Evolutionary conservation across 2,329 filamentous ascomycete species (phyloP).

Genomic region (Ascochyta viciae-villosae): DNA sequence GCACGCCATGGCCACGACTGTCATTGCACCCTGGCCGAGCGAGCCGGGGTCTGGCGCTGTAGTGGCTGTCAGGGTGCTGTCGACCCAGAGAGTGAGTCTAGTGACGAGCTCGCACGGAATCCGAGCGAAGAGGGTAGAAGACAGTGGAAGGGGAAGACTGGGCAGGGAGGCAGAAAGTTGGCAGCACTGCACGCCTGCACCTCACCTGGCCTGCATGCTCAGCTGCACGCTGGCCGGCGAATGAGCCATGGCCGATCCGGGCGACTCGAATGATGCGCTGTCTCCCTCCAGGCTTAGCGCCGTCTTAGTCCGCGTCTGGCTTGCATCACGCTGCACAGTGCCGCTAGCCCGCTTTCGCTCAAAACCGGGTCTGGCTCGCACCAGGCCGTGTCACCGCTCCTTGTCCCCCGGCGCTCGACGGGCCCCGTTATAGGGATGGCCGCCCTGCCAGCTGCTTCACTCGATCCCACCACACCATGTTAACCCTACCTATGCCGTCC

Average conservation of each 20-base stretch:
- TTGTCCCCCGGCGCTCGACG: background rate
- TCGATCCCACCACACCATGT: conserved; percentile 35
- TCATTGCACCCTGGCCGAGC: conserved; percentile 5
- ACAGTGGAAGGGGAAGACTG: background rate
- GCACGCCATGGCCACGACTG: too few relatives aligned
- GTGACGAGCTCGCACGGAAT: conserved; percentile 11
- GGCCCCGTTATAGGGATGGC: conserved; percentile 8
- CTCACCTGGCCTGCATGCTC: too few relatives aligned
- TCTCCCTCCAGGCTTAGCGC: background rate
- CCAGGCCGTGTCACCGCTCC: conserved; percentile 24
- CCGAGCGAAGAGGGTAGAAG: conserved; percentile 20
- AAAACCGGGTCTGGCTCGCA: conserved; percentile 11
- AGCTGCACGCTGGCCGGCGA: background rate
- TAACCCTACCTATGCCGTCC: conserved; percentile 37
- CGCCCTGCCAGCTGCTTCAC: conserved; percentile 24
- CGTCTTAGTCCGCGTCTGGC: background rate
- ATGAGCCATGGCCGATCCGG: conserved; percentile 15
- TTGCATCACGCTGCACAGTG: conserved; percentile 22
- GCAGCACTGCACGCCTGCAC: background rate
- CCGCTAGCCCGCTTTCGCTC: background rate
- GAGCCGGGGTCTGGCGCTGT: conserved; percentile 1
- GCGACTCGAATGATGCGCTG: conserved; percentile 19
- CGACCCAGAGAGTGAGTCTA: background rate
- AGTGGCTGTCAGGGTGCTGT: background rate
- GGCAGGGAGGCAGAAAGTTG: conserved; percentile 21